Percentiles rank a stretch among this genome's conserved stretches.
Conservation (phyloP, 768 basidiomycete species). For the Pisolithus microcarpus region DNA sequence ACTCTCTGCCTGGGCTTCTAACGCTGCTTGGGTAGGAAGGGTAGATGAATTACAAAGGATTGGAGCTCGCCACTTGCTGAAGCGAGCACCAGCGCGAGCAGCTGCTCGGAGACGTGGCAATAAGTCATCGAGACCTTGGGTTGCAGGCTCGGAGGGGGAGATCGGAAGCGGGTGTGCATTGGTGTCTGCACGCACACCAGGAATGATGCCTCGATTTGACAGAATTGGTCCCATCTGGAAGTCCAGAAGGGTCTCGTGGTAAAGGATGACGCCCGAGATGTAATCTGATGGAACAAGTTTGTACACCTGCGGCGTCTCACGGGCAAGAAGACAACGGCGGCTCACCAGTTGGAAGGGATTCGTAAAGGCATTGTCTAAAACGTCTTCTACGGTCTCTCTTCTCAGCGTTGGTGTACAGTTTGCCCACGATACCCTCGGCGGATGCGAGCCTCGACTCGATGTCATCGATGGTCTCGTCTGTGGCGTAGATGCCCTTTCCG, state of each 20-base stretch:
- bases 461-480: conserved; percentile 44
- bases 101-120: conserved; percentile 37
- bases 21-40: conserved; percentile 34
- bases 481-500: conserved; percentile 49
- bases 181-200: conserved; percentile 44
- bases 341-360: conserved; percentile 35
- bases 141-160: conserved; percentile 39
- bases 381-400: conserved; percentile 33
- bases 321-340: neutral
- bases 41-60: conserved; percentile 38
- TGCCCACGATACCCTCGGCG: conserved; percentile 22
- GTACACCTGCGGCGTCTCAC: neutral
- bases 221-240: conserved; percentile 43
- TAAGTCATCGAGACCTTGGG: conserved; percentile 44
- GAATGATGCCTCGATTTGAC: conserved; percentile 38
- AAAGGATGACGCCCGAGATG: conserved; percentile 48
- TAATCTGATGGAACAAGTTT: conserved; percentile 27
- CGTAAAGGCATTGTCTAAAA: conserved; percentile 41
- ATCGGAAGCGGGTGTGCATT: conserved; percentile 40
- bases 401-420: conserved; percentile 28
- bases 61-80: conserved; percentile 47
- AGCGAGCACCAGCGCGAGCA: conserved; percentile 38
- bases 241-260: conserved; percentile 41
- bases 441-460: conserved; percentile 31
- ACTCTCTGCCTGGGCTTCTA: conserved; percentile 42